phyloP scores from a whole-genome alignment of 169 alveolate genomes.

The Plasmodium gaboni region DNA sequence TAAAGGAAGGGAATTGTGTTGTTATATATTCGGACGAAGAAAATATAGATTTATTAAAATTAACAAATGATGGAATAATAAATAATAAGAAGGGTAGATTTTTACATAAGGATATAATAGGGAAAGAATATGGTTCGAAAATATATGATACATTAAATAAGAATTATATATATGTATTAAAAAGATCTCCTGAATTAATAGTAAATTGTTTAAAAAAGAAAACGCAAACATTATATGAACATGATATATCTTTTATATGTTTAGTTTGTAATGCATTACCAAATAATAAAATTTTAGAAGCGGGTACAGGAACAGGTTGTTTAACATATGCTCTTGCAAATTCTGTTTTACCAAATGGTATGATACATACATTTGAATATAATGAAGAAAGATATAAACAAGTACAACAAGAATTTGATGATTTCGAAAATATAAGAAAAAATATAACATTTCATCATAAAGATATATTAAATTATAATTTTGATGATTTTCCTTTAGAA shows the following conservation, averaged over 20 bases:
- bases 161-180: constrained; percentile 61
- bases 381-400: constrained; percentile 88
- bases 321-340: constrained; percentile 89
- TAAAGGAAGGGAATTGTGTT: constrained; percentile 52
- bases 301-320: constrained; percentile 94
- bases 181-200: constrained; percentile 86
- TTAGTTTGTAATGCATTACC: constrained; percentile 90
- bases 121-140: constrained; percentile 77
- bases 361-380: constrained; percentile 90
- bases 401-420: constrained; percentile 79
- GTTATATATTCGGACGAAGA: constrained; percentile 58
- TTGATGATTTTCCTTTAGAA: constrained; percentile 71
- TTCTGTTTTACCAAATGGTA: constrained; percentile 90
- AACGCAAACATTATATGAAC: constrained; percentile 93
- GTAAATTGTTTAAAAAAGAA: constrained; percentile 84
- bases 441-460: constrained; percentile 79
- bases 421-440: constrained; percentile 76
- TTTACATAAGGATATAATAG: constrained; percentile 68
- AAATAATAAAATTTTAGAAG: constrained; percentile 90
- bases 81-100: constrained; percentile 72
- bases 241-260: constrained; percentile 91
- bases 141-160: constrained; percentile 66
- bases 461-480: constrained; percentile 82
- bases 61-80: constrained; percentile 12
- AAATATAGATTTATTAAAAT: constrained; percentile 34